Evolutionary conservation across 2,329 filamentous ascomycete species (phyloP).

Genomic region (Penicillium polonicum): DNA sequence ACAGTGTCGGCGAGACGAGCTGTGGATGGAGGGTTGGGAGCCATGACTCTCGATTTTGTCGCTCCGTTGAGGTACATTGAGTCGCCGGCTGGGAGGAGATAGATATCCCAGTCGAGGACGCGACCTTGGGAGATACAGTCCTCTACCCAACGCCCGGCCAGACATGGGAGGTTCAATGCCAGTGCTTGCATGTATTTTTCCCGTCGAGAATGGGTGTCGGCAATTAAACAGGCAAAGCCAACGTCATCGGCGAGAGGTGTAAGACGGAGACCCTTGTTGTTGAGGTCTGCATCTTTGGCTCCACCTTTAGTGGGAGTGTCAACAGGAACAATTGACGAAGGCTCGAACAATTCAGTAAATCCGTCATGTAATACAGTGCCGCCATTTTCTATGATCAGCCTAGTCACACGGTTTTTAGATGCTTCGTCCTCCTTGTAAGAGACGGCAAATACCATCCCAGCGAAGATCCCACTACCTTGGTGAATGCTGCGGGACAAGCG

Average conservation of each 20-base stretch:
- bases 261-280: conserved; percentile 51
- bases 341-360: conserved; percentile 77
- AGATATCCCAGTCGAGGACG: conserved; percentile 73
- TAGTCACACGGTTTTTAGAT: conserved; percentile 58
- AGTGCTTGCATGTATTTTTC: conserved; percentile 94
- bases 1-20: conserved; percentile 61
- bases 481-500: conserved; percentile 46
- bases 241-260: conserved; percentile 53
- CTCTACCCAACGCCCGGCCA: conserved; percentile 77
- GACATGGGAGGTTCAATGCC: conserved; percentile 81
- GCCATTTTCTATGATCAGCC: conserved; percentile 67
- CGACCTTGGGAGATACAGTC: conserved; percentile 63
- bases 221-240: conserved; percentile 81
- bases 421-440: conserved; percentile 64
- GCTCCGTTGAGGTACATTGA: conserved; percentile 74
- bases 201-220: conserved; percentile 80
- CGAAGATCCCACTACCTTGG: conserved; percentile 57
- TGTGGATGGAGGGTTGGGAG: conserved; percentile 57
- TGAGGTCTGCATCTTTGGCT: conserved; percentile 16
- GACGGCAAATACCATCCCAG: conserved; percentile 82
- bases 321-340: conserved; percentile 30
- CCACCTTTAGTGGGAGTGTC: conserved; percentile 31
- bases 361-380: conserved; percentile 70
- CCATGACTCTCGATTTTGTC: conserved; percentile 69
- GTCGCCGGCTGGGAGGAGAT: conserved; percentile 81